These are phyloP conservation scores for Xylaria grammica DNA, from an alignment of 495 filamentous ascomycete genomes.

Conservation along the genomic window DNA sequence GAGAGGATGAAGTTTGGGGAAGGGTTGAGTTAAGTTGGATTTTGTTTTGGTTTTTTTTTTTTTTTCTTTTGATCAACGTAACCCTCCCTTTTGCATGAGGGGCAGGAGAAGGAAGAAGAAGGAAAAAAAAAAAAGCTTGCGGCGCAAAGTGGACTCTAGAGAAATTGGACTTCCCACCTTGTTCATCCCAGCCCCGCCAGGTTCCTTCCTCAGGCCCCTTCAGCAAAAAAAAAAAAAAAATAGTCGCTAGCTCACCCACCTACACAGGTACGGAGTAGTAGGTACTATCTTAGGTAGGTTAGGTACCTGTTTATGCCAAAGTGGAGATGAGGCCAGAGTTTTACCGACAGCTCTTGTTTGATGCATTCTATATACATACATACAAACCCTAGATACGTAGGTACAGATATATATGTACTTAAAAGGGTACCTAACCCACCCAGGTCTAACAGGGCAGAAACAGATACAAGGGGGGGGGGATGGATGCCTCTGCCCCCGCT, in stretches of 20 bases:
- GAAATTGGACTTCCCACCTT: conserved; percentile 26
- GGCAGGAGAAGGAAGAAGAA: conserved; percentile 19
- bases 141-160: conserved; percentile 29
- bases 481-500: not conserved
- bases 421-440: not conserved
- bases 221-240: too few relatives aligned
- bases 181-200: conserved; percentile 10
- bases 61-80: conserved; percentile 20
- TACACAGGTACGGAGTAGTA: too few relatives aligned
- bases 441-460: too few relatives aligned
- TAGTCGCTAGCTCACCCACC: too few relatives aligned
- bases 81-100: conserved; percentile 24
- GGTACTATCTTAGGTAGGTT: too few relatives aligned
- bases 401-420: not conserved
- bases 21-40: not conserved
- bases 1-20: not conserved
- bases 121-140: conserved; percentile 31
- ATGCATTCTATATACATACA: not conserved
- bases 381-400: not conserved
- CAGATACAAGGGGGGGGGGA: too few relatives aligned
- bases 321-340: conserved; percentile 5
- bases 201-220: too few relatives aligned
- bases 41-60: conserved; percentile 30
- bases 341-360: not conserved
- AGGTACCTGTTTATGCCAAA: not conserved